Evolutionary conservation across 1,284 basidiomycete species (phyloP), one percentile per base, ranked within the genome.

Genomic region (Microbotryum lychnidis-dioicae): DNA sequence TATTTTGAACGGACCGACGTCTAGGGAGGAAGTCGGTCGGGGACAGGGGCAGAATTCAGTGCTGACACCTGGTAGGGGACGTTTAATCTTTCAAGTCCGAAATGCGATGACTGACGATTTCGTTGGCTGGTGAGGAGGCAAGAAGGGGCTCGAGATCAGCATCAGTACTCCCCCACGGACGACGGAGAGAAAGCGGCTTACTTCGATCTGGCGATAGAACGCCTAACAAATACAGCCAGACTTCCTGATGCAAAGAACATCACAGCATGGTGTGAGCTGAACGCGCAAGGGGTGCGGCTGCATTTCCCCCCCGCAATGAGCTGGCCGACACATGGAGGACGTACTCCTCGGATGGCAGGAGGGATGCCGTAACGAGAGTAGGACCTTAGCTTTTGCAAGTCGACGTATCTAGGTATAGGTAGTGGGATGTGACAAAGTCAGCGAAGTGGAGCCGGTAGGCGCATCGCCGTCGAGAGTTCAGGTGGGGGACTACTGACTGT

Each of bases 331-430:
- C 29, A 25, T 9, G 56, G 21, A 10, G n/a, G 37, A 20, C 58
- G 27, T 33, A 60, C 60, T 27, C 60, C 60, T 37, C 60, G 31
- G n/a, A 61, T 42, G 25, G 23, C 31, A 14, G 60, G n/a, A 18
- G 54, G 60, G 49, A 61, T 61, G 16, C 60, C 60, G 42, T 61
- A 53, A 14, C 60, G 60, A 27, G 60, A 49, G 23, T 53, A 56
- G 8, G 55, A 52, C 21, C 56, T 33, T 25, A 61, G 50, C 50
- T 61, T 61, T 10, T 50, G 42, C 8, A 61, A 33, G 50, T 61
- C 60, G 29, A 61, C 56, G 42, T 52, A 50, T 27, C 60, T 61
- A 50, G 29, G 20, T 7, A 27, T 23, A 23, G 23, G 23, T 23
- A 23, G 23, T 23, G 23, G 27, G 25, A 25, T 27, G 27, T 27